phyloP scores from a whole-genome alignment of 208 protist species.

The Trypanosoma conorhini region DNA sequence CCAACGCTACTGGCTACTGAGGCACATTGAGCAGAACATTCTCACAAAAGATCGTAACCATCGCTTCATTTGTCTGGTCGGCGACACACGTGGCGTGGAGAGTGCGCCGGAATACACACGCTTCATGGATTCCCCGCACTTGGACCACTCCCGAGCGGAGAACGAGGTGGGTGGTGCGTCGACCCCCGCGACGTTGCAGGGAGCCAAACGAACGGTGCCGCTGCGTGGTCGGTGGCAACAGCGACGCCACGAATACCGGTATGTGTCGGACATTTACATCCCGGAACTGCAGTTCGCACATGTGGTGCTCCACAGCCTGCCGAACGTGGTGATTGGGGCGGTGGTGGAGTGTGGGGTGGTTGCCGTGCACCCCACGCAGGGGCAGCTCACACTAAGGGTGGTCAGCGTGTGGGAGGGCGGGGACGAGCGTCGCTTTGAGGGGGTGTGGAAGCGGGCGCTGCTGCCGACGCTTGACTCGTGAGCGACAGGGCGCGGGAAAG shows the following conservation, averaged over 20 bases:
- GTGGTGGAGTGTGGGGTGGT: conserved; percentile 71
- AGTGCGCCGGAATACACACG: conserved; percentile 65
- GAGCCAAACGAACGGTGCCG: conserved; percentile 9
- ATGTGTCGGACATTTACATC: conserved; percentile 84
- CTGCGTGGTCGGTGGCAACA: conserved; percentile 31
- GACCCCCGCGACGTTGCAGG: neutral
- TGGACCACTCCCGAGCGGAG: neutral
- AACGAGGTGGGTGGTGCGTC: neutral
- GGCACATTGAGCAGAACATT: conserved; percentile 58
- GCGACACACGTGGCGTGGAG: conserved; percentile 63
- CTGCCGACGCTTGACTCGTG: conserved; percentile 72
- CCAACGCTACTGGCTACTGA: conserved; percentile 76
- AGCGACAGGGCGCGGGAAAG: conserved; percentile 7
- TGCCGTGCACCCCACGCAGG: conserved; percentile 64
- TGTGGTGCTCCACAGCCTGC: conserved; percentile 54
- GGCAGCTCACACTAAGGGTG: conserved; percentile 59
- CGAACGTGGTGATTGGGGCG: conserved; percentile 66
- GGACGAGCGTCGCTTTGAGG: conserved; percentile 68
- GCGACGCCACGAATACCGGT: conserved; percentile 28
- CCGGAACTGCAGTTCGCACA: conserved; percentile 81
- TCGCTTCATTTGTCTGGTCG: conserved; percentile 68
- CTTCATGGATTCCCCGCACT: conserved; percentile 14
- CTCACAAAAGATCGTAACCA: conserved; percentile 24
- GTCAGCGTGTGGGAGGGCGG: conserved; percentile 45
- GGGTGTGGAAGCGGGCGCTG: conserved; percentile 55